These are phyloP conservation scores for Mucor mucedo DNA, from an alignment of 371 early-diverging fungal genomes.

Conservation along the genomic window DNA sequence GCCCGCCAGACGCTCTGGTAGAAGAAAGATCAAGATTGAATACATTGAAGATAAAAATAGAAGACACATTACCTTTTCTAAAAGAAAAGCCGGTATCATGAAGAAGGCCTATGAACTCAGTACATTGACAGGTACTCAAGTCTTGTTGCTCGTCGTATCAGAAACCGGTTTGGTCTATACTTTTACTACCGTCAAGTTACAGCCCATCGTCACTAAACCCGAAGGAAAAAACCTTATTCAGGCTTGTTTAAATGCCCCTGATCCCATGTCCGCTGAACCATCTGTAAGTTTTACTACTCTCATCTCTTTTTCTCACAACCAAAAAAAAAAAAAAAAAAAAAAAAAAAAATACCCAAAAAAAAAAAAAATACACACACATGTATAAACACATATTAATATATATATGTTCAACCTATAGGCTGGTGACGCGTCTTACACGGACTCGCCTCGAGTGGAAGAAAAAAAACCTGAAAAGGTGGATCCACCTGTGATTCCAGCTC, in stretches of 20 bases:
- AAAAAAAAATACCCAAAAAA: slow-evolving; percentile 2
- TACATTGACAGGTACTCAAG: slow-evolving; percentile 97
- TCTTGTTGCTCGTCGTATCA: slow-evolving; percentile 95
- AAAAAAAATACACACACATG: not conserved
- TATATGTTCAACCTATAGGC: not conserved
- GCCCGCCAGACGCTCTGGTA: slow-evolving; percentile 69
- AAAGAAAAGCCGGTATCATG: slow-evolving; percentile 99
- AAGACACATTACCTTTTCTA: slow-evolving; percentile 97
- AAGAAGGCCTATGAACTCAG: slow-evolving; percentile 98
- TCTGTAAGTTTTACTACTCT: slow-evolving; percentile 3
- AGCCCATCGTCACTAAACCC: slow-evolving; percentile 93
- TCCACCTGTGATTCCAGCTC: slow-evolving; percentile 13
- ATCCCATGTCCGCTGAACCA: slow-evolving; percentile 42
- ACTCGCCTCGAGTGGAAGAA: slow-evolving; percentile 25
- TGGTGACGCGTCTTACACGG: slow-evolving; percentile 36
- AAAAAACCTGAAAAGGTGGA: slow-evolving; percentile 22
- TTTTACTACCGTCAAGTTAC: slow-evolving; percentile 96
- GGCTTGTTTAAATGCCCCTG: slow-evolving; percentile 90
- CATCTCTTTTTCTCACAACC: too few species aligned
- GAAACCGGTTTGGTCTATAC: slow-evolving; percentile 99
- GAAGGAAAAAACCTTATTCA: slow-evolving; percentile 96
- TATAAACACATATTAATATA: too few species aligned
- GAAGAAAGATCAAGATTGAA: slow-evolving; percentile 96
- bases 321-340: not conserved
- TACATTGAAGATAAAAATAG: slow-evolving; percentile 95